phyloP scores from a whole-genome alignment of 1,284 basidiomycete species.

The Puccinia horiana region DNA sequence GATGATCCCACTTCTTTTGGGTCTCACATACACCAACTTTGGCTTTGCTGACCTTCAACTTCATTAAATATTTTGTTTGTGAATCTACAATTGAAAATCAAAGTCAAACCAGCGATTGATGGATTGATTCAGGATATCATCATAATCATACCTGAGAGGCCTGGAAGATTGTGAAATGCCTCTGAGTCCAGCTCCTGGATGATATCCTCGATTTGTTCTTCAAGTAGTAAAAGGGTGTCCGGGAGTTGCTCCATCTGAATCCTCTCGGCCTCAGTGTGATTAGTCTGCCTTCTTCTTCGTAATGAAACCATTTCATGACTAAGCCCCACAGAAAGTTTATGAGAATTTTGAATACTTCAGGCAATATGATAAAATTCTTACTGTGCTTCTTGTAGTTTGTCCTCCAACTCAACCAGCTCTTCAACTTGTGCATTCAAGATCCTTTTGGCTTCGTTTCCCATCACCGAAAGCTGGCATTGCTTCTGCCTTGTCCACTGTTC shows the following conservation, averaged over 20 bases:
- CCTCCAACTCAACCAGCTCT: background rate
- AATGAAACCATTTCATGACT: background rate
- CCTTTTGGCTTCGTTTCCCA: background rate
- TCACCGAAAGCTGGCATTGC: background rate
- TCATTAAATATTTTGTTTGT: background rate
- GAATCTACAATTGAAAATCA: background rate
- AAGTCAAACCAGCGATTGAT: background rate
- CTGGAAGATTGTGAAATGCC: background rate
- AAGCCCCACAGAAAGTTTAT: background rate
- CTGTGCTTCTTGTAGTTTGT: background rate
- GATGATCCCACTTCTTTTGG: slow-evolving; percentile 9
- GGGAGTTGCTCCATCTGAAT: background rate
- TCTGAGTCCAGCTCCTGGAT: background rate
- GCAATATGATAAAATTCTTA: background rate
- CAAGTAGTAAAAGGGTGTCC: background rate
- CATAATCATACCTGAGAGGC: background rate
- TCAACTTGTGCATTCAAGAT: background rate
- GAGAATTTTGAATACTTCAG: background rate
- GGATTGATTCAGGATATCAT: background rate
- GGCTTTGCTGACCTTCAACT: background rate
- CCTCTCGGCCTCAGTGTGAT: background rate
- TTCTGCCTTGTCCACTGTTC: background rate
- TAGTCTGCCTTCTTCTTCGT: no score
- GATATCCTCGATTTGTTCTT: background rate
- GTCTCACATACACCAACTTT: slow-evolving; percentile 4